Conservation (phyloP, 2,329 filamentous ascomycete genomes). For the Xylaria sp. region DNA sequence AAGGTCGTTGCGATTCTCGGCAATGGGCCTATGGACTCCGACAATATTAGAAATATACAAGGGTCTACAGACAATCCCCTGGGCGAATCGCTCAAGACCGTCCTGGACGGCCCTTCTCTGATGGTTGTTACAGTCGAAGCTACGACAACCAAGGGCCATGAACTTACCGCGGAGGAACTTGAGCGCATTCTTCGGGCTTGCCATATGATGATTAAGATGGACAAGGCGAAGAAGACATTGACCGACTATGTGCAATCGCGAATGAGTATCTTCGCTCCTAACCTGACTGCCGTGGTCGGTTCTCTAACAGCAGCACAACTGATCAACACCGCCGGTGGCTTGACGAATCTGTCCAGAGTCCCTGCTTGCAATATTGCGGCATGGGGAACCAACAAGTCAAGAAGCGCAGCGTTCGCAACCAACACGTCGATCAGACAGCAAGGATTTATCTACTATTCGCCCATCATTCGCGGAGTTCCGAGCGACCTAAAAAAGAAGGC, state of each 20-base stretch:
- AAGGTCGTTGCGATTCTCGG: constrained; percentile 90
- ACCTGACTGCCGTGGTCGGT: constrained; percentile 83
- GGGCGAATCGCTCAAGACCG: constrained; percentile 66
- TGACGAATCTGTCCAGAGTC: constrained; percentile 83
- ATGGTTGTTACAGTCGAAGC: constrained; percentile 97
- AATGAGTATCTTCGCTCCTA: constrained; percentile 94
- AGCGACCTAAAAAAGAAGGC: constrained; percentile 86
- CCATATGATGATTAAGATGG: constrained; percentile 80
- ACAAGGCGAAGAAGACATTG: constrained; percentile 78
- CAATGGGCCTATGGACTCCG: constrained; percentile 79
- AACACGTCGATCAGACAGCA: constrained; percentile 89
- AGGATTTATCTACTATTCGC: constrained; percentile 88
- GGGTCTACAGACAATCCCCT: constrained; percentile 73
- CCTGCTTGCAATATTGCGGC: constrained; percentile 89
- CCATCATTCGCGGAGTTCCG: constrained; percentile 79
- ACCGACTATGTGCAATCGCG: constrained; percentile 94
- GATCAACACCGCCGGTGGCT: constrained; percentile 87
- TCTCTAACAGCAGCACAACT: constrained; percentile 91
- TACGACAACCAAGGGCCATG: constrained; percentile 76
- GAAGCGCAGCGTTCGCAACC: constrained; percentile 71
- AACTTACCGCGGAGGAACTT: constrained; percentile 71
- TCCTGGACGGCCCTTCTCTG: constrained; percentile 81
- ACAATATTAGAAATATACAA: constrained; percentile 74
- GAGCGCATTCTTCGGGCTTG: constrained; percentile 70
- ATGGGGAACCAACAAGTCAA: constrained; percentile 81